phyloP scores from a whole-genome alignment of 495 filamentous ascomycete species.

The Neurospora sp. region DNA sequence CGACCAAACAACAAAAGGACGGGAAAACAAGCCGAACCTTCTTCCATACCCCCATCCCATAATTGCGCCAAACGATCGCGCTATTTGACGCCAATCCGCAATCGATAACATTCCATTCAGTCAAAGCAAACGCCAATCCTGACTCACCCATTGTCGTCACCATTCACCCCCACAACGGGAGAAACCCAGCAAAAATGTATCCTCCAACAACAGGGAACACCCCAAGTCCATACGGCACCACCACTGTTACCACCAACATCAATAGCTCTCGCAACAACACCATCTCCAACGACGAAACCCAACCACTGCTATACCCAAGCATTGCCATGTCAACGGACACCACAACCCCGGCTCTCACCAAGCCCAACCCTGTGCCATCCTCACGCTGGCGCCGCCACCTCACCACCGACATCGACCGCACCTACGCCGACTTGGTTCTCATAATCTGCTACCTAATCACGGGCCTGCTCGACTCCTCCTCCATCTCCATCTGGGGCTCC shows the following conservation, averaged over 20 bases:
- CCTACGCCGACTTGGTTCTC: slow-evolving; percentile 51
- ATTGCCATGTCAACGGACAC: not conserved
- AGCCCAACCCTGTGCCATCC: not conserved
- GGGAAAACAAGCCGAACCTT: not conserved
- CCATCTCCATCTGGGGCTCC: slow-evolving; percentile 62
- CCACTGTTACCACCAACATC: not conserved
- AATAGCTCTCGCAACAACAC: not conserved
- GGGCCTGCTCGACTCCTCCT: slow-evolving; percentile 61
- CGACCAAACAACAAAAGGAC: not conserved
- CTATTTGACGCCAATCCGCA: not conserved
- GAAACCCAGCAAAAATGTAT: not conserved
- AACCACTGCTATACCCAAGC: not conserved
- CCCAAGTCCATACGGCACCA: not conserved
- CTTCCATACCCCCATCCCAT: not conserved
- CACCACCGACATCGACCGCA: slow-evolving; percentile 38
- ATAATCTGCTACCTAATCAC: slow-evolving; percentile 63
- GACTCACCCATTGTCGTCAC: not conserved
- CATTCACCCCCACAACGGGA: not conserved
- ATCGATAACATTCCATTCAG: not conserved
- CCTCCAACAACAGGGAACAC: not conserved
- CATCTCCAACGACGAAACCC: not conserved
- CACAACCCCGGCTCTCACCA: not conserved
- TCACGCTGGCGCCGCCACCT: slow-evolving; percentile 32
- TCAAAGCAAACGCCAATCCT: not conserved
- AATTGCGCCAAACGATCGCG: not conserved